Base-by-base conservation (phyloP, 2,329 filamentous ascomycete genomes). In the Plenodomus biglobosus region DNA sequence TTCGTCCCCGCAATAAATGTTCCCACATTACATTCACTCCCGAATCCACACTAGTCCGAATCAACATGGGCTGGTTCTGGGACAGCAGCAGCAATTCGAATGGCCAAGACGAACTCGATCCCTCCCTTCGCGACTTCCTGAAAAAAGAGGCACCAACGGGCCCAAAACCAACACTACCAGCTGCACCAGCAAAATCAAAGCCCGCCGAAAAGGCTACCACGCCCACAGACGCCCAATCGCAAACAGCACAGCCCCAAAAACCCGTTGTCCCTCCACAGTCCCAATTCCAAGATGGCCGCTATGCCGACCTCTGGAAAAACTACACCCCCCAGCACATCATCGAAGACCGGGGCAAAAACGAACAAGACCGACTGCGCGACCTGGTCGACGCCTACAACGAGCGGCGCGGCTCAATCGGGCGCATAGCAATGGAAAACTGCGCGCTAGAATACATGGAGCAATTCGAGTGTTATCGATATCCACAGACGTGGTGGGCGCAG, bases 371-470 rank as follows among this genome's bases (percentile, higher is more conserved):
- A 70, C 80, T 95, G 57, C 80, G 82, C 69, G 85, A 90, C 68
- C 85, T 97, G 46, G 77, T 96, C 42, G 87, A 92, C 44, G 85
- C 84, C 6, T 95, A 86, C 80, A 95, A 96, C 71, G 84, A 89
- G 66, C 85, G 91, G 53, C 90, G 88, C 68, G 81, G 83, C 27
- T 81, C 84, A 46, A 88, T 97, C 53, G 89, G 88, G 22, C 80
- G 82, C 36, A 88, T 90, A 1, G 92, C 92, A 8, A 78, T 96
- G 65, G 94, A 99, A 75, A 99, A 97, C 71, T 99, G 94, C 73
- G 87, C 90, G 1, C 72, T 92, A 52, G 90, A 95, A 69, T 90
- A 96, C 75, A 80, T 90, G 67, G 86, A 86, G 49, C 86, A 95
- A 78, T 85, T 86, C 51, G 80, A 87, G 40, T 99, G 94, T 78